Conservation (phyloP, 805 yeast species). For the Vanderwaltozyma polyspora region DNA sequence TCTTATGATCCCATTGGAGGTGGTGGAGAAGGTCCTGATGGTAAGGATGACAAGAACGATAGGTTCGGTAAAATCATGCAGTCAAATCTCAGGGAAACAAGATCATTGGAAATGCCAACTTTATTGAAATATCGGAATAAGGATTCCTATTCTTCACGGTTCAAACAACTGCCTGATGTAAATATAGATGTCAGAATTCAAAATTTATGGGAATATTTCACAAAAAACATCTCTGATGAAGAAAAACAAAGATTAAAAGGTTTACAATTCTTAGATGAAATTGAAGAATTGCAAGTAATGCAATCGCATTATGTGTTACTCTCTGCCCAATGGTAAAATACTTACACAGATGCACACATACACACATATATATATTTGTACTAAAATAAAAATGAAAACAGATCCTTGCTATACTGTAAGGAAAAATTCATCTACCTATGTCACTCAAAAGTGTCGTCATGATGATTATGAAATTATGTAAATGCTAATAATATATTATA, state of each 20-base stretch:
- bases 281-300: constrained; percentile 43
- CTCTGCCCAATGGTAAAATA: constrained; percentile 16
- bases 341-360: not conserved
- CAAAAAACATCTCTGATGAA: constrained; percentile 23
- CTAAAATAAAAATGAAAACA: constrained; percentile 3
- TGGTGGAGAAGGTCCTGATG: no score
- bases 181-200: constrained; percentile 3
- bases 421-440: no score
- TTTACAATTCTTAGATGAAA: constrained; percentile 46
- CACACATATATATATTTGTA: constrained; percentile 27
- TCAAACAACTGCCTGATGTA: constrained; percentile 1
- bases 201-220: constrained; percentile 29
- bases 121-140: constrained; percentile 30
- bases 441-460: no score
- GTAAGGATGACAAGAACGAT: constrained; percentile 25
- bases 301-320: constrained; percentile 42
- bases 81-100: constrained; percentile 36
- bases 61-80: constrained; percentile 46
- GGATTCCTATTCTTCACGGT: constrained; percentile 19
- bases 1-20: constrained; percentile 55
- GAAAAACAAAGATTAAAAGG: constrained; percentile 34
- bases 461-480: no score
- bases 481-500: no score
- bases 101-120: constrained; percentile 35
- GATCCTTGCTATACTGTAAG: not conserved